These are phyloP conservation scores for Yarrowia osloensis DNA, from an alignment of 805 yeast genomes.

Conservation along the genomic window DNA sequence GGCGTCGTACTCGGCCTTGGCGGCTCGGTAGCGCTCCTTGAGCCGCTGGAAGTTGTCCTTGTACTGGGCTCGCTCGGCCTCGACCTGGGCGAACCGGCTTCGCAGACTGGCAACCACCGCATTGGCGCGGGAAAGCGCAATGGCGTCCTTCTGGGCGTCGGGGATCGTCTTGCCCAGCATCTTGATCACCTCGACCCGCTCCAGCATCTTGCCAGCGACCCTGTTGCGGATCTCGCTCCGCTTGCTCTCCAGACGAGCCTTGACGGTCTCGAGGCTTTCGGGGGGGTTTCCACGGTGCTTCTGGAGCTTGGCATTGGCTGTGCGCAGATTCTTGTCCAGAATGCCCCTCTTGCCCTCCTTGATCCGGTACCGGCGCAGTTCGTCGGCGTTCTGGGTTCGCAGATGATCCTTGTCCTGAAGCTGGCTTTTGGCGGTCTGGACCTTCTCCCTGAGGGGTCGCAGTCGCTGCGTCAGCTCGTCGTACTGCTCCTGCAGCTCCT, in stretches of 20 bases:
- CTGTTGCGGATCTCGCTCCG: not conserved
- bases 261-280: not conserved
- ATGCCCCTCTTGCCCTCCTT: not conserved
- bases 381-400: too few relatives aligned
- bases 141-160: not conserved
- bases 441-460: not conserved
- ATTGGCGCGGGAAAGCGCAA: not conserved
- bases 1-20: not conserved
- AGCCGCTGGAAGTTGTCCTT: not conserved
- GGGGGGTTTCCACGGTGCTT: not conserved
- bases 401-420: not conserved
- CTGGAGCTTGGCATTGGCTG: not conserved
- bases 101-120: not conserved
- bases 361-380: not conserved
- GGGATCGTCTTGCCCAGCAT: not conserved
- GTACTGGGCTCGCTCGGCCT: not conserved
- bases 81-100: not conserved
- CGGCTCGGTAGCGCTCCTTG: not conserved
- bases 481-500: constrained; percentile 34
- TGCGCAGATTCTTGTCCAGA: not conserved
- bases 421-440: not conserved
- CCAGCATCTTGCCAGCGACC: not conserved
- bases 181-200: not conserved
- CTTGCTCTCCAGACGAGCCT: not conserved
- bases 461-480: constrained; percentile 8